A percentile compares a stretch with the other conserved stretches of the same genome.
Evolutionary conservation across 371 early-diverging fungal species (phyloP).

Genomic region (Mucor saturninus): DNA sequence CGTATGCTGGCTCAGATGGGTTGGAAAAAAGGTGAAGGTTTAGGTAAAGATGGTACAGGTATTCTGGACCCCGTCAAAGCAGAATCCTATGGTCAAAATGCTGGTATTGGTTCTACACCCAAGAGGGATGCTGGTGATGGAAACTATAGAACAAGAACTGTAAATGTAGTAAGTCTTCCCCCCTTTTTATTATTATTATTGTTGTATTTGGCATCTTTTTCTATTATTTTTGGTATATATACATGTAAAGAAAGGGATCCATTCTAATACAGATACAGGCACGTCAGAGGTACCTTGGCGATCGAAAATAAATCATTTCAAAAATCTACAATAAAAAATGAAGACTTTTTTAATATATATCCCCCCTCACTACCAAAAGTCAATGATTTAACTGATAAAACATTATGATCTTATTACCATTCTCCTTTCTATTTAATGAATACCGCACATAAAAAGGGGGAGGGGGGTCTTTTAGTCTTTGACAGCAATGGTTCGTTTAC

Average conservation of each 20-base stretch:
- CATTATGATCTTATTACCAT: no score
- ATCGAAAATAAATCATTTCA: neutral
- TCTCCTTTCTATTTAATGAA: no score
- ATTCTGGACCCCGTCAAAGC: conserved; percentile 50
- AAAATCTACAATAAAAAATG: no score
- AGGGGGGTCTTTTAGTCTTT: no score
- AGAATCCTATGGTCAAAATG: conserved; percentile 44
- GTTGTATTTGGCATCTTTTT: neutral
- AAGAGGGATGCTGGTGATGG: conserved; percentile 16
- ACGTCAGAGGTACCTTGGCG: conserved; percentile 3
- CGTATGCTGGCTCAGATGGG: conserved; percentile 52
- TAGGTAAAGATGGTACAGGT: conserved; percentile 47
- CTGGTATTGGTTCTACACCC: conserved; percentile 33
- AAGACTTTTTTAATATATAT: no score
- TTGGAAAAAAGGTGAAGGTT: conserved; percentile 51
- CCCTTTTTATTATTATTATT: neutral
- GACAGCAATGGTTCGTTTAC: no score
- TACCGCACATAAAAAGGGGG: no score
- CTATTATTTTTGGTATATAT: conserved; percentile 1
- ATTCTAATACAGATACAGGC: conserved; percentile 2
- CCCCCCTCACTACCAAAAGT: no score
- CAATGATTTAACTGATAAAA: no score
- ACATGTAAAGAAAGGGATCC: neutral
- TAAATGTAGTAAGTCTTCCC: conserved; percentile 20
- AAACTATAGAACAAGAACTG: conserved; percentile 19